A percentile compares a stretch with the other conserved stretches of the same genome.
Evolutionary conservation across 2,329 filamentous ascomycete species (phyloP).

Genomic region (Emmonsiellopsis sp.): DNA sequence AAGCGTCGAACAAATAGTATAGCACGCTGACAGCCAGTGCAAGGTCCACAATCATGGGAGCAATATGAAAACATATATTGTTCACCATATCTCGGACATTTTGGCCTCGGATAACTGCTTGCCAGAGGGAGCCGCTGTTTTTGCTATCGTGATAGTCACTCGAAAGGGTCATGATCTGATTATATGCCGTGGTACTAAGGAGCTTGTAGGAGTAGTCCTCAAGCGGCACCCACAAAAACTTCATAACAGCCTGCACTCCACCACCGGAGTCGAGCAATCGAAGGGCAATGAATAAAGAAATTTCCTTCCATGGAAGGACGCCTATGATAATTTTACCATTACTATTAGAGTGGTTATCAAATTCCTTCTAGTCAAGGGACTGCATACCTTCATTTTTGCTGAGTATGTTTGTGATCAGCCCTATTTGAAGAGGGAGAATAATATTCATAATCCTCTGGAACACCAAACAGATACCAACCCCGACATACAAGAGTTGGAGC

Average conservation of each 20-base stretch:
- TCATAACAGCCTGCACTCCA: constrained; percentile 43
- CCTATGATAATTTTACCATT: constrained; percentile 14
- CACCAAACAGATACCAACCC: constrained; percentile 62
- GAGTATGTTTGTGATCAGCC: constrained; percentile 66
- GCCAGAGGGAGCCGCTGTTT: constrained; percentile 55
- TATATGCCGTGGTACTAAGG: constrained; percentile 53
- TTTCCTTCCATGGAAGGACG: constrained; percentile 44
- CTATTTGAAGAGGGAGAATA: constrained; percentile 71
- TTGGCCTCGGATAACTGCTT: constrained; percentile 55
- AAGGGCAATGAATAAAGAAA: constrained; percentile 43
- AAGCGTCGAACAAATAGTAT: constrained; percentile 54
- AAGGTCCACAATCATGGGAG: constrained; percentile 56
- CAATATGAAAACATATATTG: constrained; percentile 49
- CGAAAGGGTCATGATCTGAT: constrained; percentile 59
- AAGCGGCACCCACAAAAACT: constrained; percentile 46
- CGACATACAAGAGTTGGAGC: constrained; percentile 58
- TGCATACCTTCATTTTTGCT: constrained; percentile 37
- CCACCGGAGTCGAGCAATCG: constrained; percentile 43
- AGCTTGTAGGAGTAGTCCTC: constrained; percentile 50
- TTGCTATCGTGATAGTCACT: constrained; percentile 63
- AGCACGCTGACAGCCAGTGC: constrained; percentile 53
- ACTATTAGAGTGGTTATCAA: background rate
- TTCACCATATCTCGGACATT: constrained; percentile 53
- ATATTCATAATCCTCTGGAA: constrained; percentile 64
- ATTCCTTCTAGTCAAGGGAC: background rate